phyloP scores from a whole-genome alignment of 768 basidiomycete genomes.

The Kwoniella europaea region DNA sequence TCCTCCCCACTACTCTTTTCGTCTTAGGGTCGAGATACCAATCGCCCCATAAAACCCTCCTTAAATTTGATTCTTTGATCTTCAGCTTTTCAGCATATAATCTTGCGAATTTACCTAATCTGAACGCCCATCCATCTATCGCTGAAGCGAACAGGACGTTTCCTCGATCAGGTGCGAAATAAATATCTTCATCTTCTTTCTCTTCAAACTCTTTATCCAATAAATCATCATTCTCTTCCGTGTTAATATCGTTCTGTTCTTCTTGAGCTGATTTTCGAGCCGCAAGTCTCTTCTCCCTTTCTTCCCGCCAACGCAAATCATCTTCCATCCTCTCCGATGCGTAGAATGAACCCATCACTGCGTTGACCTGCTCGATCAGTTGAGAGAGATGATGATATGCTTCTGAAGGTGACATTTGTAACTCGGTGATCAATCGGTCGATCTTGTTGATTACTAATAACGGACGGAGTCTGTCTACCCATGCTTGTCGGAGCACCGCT shows the following conservation, averaged over 20 bases:
- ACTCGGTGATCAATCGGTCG: slow-evolving; percentile 90
- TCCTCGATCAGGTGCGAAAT: slow-evolving; percentile 92
- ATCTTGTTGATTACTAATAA: slow-evolving; percentile 97
- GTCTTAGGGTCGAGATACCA: slow-evolving; percentile 96
- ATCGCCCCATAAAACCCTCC: slow-evolving; percentile 93
- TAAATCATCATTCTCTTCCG: slow-evolving; percentile 36
- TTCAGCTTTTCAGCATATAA: slow-evolving; percentile 88
- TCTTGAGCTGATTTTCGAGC: slow-evolving; percentile 64
- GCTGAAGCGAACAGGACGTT: slow-evolving; percentile 97
- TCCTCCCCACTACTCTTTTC: slow-evolving; percentile 87
- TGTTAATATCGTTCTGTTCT: slow-evolving; percentile 59
- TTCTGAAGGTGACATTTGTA: slow-evolving; percentile 86
- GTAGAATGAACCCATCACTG: slow-evolving; percentile 96
- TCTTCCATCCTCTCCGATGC: slow-evolving; percentile 96
- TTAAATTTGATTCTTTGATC: slow-evolving; percentile 82
- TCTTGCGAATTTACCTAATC: slow-evolving; percentile 89
- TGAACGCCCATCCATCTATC: slow-evolving; percentile 96
- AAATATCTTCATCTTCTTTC: slow-evolving; percentile 96
- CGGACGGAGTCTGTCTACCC: slow-evolving; percentile 84
- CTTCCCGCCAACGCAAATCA: slow-evolving; percentile 90
- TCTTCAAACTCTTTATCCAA: slow-evolving; percentile 75
- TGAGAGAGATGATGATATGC: slow-evolving; percentile 93
- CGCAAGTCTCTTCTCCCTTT: slow-evolving; percentile 78
- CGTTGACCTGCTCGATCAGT: slow-evolving; percentile 95
- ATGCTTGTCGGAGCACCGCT: slow-evolving; percentile 90